Evolutionary conservation across 306 rosid genomes (phyloP), one percentile per base, ranked within the genome.

Genomic region (Trifolium fragiferum): DNA sequence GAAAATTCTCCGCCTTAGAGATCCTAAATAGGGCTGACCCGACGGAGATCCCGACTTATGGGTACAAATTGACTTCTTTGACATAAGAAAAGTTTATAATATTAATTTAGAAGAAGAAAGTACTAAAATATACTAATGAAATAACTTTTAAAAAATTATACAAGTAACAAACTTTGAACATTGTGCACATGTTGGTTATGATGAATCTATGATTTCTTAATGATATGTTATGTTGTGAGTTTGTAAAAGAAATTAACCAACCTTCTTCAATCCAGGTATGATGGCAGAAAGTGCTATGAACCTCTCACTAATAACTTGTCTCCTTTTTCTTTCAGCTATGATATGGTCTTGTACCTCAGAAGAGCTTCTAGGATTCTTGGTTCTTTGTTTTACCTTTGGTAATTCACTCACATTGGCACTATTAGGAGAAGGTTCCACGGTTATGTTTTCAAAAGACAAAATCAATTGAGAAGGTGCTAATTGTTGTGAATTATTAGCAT

Each of bases 261-360:
- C 79, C 76, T 73, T 80, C 76, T 80, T 80, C 76, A 74, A 74
- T 51, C 79, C 83, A 0, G 83, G 79, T n/a, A 73, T 73, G 69
- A 65, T 67, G 63, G 83, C 83, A 46, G 83, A 73, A 35, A 74
- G 76, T 35, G 83, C 83, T 44, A 80, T 80, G 75, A 80, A 80
- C 63, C 71, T 74, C 58, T 74, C 76, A 11, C 70, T 35, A 10
- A 80, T 63, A 35, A 67, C 66, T 11, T 59, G 79, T 59, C 83
- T 80, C 50, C 83, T 80, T 61, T 60, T 80, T 20, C 83, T 80
- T 70, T 80, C 79, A 10, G 83, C 79, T 75, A 80, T 11, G 0
- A 80, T 67, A 23, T 74, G 83, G 59, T 80, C 70, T 38, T 38
- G 35, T 3, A 11, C 35, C 65, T 74, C 72, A 2, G 49, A 74